A percentile compares a stretch with the other conserved stretches of the same genome.
Conservation (phyloP, 208 protist species). For the Acanthamoeba lugdunensis region DNA sequence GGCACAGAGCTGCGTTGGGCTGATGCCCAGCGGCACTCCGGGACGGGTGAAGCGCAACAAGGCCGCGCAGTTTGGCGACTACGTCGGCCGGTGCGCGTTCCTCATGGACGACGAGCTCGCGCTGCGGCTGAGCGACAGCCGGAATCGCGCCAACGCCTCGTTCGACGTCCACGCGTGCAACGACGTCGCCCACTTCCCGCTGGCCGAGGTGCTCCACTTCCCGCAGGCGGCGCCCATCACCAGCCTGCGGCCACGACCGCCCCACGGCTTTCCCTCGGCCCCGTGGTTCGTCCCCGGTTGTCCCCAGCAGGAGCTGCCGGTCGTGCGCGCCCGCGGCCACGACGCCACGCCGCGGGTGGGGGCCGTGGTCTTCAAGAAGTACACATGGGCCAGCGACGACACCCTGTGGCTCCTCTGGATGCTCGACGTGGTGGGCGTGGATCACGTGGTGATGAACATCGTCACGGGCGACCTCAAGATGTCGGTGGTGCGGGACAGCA, state of each 20-base stretch:
- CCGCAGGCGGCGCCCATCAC: background rate
- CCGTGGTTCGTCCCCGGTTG: background rate
- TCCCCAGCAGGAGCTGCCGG: background rate
- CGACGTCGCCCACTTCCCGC: background rate
- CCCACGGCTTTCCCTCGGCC: background rate
- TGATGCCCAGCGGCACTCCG: background rate
- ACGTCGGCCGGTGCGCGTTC: background rate
- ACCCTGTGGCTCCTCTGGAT: background rate
- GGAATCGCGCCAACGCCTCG: background rate
- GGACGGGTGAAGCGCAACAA: too few relatives aligned
- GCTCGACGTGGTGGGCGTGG: background rate
- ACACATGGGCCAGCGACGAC: background rate
- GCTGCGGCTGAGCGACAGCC: background rate
- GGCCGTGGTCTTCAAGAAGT: background rate
- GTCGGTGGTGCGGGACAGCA: background rate
- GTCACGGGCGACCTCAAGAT: background rate
- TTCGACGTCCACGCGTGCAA: background rate
- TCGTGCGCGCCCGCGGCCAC: background rate
- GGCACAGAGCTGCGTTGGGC: background rate
- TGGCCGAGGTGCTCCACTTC: conserved; percentile 15
- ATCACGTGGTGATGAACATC: background rate
- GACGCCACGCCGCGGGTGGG: background rate
- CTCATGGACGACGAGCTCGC: background rate
- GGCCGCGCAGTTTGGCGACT: background rate
- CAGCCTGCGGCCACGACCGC: background rate